These are phyloP conservation scores for Parastagonospora nodorum DNA, from an alignment of 2,329 filamentous ascomycete genomes.

Conservation along the genomic window DNA sequence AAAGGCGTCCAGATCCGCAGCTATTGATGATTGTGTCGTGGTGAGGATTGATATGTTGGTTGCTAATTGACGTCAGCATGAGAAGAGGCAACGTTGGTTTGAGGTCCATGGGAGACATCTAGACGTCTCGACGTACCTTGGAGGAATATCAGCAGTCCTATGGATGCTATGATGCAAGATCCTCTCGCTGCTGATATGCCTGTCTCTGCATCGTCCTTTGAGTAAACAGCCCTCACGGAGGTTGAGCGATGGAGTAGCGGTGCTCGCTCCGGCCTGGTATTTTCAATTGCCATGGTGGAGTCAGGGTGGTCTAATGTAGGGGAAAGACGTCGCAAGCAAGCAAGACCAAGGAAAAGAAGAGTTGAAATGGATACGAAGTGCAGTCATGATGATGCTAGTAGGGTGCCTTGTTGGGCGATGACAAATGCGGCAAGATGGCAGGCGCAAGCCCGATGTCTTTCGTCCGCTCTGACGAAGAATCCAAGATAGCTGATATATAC, in stretches of 20 bases:
- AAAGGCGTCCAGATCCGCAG: constrained; percentile 74
- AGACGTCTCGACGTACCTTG: constrained; percentile 52
- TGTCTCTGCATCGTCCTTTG: constrained; percentile 18
- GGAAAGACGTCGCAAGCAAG: background rate
- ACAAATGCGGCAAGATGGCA: constrained; percentile 25
- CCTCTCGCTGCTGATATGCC: constrained; percentile 35
- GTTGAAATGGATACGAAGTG: background rate
- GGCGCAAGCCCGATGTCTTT: constrained; percentile 14
- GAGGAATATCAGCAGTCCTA: constrained; percentile 64
- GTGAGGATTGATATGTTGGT: constrained; percentile 81
- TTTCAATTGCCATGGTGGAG: constrained; percentile 17
- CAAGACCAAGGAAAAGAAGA: background rate
- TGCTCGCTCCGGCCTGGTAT: constrained; percentile 26
- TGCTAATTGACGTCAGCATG: constrained; percentile 44
- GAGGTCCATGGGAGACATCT: background rate
- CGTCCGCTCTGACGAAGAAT: constrained; percentile 8
- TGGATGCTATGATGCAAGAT: constrained; percentile 55
- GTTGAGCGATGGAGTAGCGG: constrained; percentile 32
- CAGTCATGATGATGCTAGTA: constrained; percentile 14
- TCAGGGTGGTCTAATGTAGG: background rate
- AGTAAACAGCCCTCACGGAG: constrained; percentile 15
- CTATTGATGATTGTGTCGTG: constrained; percentile 78
- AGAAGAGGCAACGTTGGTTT: background rate
- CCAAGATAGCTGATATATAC: background rate
- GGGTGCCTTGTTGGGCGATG: constrained; percentile 6